These are phyloP conservation scores for Kalanchoe fedtschenkoi DNA, from an alignment of 164 flowering plant genomes.

Conservation along the genomic window DNA sequence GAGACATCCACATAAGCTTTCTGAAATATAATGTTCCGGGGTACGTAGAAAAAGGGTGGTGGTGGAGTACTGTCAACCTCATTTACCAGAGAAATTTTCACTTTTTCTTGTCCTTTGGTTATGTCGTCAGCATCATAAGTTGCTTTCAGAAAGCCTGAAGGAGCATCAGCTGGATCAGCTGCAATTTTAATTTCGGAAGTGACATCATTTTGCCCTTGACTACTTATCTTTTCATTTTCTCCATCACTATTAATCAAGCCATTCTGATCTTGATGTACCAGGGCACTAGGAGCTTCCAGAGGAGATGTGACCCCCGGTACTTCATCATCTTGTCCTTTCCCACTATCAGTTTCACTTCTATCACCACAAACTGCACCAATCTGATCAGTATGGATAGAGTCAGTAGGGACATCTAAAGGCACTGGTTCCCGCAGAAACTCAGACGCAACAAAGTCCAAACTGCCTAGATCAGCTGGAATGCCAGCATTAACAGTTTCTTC, in stretches of 20 bases:
- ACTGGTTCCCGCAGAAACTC: slow-evolving; percentile 8
- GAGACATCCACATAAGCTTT: slow-evolving; percentile 31
- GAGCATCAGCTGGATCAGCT: slow-evolving; percentile 13
- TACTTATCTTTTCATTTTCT: slow-evolving; percentile 1
- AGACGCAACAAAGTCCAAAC: slow-evolving; percentile 6
- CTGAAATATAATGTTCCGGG: slow-evolving; percentile 28
- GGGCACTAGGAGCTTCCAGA: slow-evolving; percentile 4
- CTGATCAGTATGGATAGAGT: neutral
- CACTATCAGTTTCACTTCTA: neutral
- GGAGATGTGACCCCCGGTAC: slow-evolving; percentile 8
- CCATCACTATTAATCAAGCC: slow-evolving; percentile 1
- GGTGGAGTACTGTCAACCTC: slow-evolving; percentile 28
- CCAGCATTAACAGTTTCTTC: neutral
- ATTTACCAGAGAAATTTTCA: slow-evolving; percentile 32
- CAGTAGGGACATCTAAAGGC: slow-evolving; percentile 2
- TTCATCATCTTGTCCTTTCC: neutral
- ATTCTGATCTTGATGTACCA: neutral
- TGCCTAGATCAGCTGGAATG: slow-evolving; percentile 11
- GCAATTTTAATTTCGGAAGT: slow-evolving; percentile 6
- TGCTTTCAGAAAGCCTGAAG: slow-evolving; percentile 18
- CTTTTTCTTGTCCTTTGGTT: slow-evolving; percentile 43
- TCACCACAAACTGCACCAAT: neutral
- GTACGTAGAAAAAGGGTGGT: slow-evolving; percentile 35
- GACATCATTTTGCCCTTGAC: neutral
- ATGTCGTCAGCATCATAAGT: slow-evolving; percentile 26